phyloP scores from a whole-genome alignment of 345 rosid species.

The Lepidium africanum region DNA sequence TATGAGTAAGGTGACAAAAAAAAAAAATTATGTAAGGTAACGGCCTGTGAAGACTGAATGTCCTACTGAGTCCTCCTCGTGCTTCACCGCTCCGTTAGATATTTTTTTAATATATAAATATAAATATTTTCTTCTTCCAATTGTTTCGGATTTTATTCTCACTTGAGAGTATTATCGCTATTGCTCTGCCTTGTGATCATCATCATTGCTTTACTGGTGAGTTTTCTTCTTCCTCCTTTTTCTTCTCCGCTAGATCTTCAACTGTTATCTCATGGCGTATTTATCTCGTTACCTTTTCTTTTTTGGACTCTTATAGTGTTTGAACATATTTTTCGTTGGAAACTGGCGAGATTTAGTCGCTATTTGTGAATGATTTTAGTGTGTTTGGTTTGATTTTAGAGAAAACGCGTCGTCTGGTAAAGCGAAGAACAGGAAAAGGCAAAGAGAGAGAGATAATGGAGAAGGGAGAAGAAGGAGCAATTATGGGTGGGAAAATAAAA shows the following conservation, averaged over 20 bases:
- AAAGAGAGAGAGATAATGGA: slow-evolving; percentile 12
- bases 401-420: neutral
- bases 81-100: slow-evolving; percentile 25
- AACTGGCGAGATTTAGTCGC: neutral
- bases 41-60: slow-evolving; percentile 17
- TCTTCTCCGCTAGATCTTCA: neutral
- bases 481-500: slow-evolving; percentile 36
- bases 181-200: slow-evolving; percentile 22
- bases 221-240: neutral
- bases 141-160: neutral
- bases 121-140: neutral
- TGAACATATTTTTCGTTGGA: neutral
- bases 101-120: neutral
- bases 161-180: slow-evolving; percentile 6
- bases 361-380: neutral
- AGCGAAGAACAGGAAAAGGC: neutral
- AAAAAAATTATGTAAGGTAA: too few relatives aligned
- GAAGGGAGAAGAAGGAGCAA: slow-evolving; percentile 22
- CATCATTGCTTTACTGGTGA: slow-evolving; percentile 7
- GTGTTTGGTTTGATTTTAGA: slow-evolving; percentile 6
- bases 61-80: slow-evolving; percentile 19
- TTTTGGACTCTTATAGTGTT: neutral
- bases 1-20: too few relatives aligned
- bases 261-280: neutral
- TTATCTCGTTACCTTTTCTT: neutral